Evolutionary conservation across 306 rosid species (phyloP).

Genomic region (Urtica urens): DNA sequence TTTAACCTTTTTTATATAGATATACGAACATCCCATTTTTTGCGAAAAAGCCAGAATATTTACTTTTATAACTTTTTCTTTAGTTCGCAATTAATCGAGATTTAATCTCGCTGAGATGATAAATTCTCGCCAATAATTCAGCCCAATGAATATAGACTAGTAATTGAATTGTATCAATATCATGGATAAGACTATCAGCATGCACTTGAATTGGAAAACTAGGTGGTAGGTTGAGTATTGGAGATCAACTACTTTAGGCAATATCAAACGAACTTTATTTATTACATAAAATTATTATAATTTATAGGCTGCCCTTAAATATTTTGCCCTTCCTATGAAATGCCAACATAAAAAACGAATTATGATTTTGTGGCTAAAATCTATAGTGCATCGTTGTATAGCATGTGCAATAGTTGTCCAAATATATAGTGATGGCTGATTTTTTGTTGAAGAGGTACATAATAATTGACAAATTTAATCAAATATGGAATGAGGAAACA

Average conservation of each 20-base stretch:
- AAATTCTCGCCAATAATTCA: no score
- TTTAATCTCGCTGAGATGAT: no score
- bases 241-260: not conserved
- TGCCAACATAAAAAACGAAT: not conserved
- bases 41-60: no score
- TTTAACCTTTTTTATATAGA: no score
- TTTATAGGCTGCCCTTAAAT: not conserved
- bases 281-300: not conserved
- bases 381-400: not conserved
- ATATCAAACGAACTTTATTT: not conserved
- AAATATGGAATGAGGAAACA: no score
- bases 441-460: not conserved
- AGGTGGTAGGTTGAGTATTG: not conserved
- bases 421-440: not conserved
- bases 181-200: not conserved
- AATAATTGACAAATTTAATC: slow-evolving; percentile 3
- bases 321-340: not conserved
- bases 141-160: no score
- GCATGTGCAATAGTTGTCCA: slow-evolving; percentile 1
- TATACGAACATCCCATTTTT: no score
- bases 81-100: no score
- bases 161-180: no score
- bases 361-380: slow-evolving; percentile 4
- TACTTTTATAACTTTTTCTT: no score
- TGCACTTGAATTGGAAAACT: not conserved